Conservation (phyloP, 495 filamentous ascomycete species). For the Cercophora scortea region DNA sequence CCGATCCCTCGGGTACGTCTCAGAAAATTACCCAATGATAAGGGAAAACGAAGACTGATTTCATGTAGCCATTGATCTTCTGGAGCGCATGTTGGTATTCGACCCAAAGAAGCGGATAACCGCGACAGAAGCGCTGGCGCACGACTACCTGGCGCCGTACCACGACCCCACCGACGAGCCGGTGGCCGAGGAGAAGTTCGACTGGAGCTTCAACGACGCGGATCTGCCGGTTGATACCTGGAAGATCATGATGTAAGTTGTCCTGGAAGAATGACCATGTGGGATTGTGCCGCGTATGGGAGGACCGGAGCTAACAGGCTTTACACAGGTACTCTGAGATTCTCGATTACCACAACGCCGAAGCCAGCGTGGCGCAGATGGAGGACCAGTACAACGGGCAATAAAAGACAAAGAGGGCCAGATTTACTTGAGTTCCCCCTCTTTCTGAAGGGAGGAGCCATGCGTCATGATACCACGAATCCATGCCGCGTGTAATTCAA, state of each 20-base stretch:
- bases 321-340: constrained; percentile 90
- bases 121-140: constrained; percentile 74
- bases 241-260: constrained; percentile 98
- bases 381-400: constrained; percentile 32
- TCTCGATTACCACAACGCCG: constrained; percentile 96
- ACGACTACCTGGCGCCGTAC: constrained; percentile 92
- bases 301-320: neutral
- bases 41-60: constrained; percentile 2
- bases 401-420: constrained; percentile 14
- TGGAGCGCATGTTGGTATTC: constrained; percentile 96
- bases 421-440: neutral
- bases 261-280: neutral
- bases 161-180: constrained; percentile 97
- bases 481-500: constrained; percentile 7
- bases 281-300: neutral
- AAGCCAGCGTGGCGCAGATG: constrained; percentile 40
- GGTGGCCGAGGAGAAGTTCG: constrained; percentile 93
- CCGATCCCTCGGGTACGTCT: constrained; percentile 72
- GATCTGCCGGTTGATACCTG: constrained; percentile 98
- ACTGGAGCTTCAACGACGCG: constrained; percentile 99
- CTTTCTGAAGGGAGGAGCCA: constrained; percentile 1
- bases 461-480: constrained; percentile 14
- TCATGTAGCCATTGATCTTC: constrained; percentile 74
- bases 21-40: neutral
- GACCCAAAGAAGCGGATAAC: constrained; percentile 88